These are phyloP conservation scores for Trapa incisa DNA, from an alignment of 345 rosid genomes.

Conservation along the genomic window DNA sequence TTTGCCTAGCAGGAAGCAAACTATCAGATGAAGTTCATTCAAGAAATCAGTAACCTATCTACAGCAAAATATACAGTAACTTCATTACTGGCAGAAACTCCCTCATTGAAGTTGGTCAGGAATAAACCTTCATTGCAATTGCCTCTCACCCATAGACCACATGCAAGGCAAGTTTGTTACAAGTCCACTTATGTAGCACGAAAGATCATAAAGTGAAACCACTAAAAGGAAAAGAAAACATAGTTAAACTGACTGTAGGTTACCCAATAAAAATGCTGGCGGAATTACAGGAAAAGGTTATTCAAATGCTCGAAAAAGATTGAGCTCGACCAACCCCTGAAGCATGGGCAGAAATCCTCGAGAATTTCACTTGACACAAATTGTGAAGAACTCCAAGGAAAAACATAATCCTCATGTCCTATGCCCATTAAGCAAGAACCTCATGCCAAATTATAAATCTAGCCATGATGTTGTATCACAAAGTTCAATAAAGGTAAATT, in stretches of 20 bases:
- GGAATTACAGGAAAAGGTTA: background rate
- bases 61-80: background rate
- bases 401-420: background rate
- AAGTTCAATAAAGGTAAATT: background rate
- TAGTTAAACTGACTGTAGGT: background rate
- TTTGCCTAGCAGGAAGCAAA: constrained; percentile 22
- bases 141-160: constrained; percentile 60
- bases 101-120: constrained; percentile 17
- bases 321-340: background rate
- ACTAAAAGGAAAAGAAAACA: constrained; percentile 1
- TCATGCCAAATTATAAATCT: background rate
- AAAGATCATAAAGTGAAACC: constrained; percentile 1
- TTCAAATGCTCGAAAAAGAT: background rate
- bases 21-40: constrained; percentile 5
- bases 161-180: constrained; percentile 43
- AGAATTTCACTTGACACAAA: background rate
- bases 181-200: background rate
- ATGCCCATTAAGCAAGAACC: background rate
- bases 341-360: background rate
- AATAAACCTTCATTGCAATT: constrained; percentile 26
- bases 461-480: background rate
- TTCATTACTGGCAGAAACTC: constrained; percentile 24
- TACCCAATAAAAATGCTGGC: background rate
- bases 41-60: constrained; percentile 7
- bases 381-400: background rate